Percentiles rank a stretch among this genome's conserved stretches.
Conservation (phyloP, 139 green algal genomes). For the Chlamydomonas incerta region DNA sequence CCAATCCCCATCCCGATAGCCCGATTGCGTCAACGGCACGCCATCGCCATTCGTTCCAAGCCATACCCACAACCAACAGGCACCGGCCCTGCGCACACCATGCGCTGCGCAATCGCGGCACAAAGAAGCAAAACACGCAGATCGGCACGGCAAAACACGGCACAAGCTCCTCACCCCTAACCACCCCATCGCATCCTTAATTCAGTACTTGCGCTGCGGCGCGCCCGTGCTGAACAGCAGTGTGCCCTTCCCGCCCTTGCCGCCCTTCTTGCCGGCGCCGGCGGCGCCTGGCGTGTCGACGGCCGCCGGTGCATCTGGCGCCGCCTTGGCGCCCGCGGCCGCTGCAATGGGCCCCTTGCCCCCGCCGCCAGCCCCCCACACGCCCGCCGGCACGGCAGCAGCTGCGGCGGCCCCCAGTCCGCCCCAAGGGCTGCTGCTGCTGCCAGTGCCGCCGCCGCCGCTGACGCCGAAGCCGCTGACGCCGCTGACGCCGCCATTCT, state of each 20-base stretch:
- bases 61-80: too few relatives aligned
- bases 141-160: too few relatives aligned
- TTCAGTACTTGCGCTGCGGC: constrained; percentile 37
- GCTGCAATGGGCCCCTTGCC: background rate
- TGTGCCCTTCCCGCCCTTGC: constrained; percentile 3
- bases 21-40: too few relatives aligned
- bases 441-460: too few relatives aligned
- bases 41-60: too few relatives aligned
- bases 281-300: background rate
- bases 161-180: too few relatives aligned
- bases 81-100: too few relatives aligned
- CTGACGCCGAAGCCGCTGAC: background rate
- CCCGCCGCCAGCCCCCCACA: background rate
- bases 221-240: constrained; percentile 38
- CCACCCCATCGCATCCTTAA: too few relatives aligned
- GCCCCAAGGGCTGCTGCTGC: background rate
- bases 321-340: background rate
- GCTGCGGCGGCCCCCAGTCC: constrained; percentile 11
- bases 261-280: constrained; percentile 18
- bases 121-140: too few relatives aligned
- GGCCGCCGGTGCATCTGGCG: background rate
- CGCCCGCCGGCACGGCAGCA: background rate
- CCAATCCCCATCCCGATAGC: too few relatives aligned
- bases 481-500: background rate
- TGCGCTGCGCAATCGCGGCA: too few relatives aligned